Base-by-base conservation (phyloP, 805 yeast species). In the Yarrowia sp. region DNA sequence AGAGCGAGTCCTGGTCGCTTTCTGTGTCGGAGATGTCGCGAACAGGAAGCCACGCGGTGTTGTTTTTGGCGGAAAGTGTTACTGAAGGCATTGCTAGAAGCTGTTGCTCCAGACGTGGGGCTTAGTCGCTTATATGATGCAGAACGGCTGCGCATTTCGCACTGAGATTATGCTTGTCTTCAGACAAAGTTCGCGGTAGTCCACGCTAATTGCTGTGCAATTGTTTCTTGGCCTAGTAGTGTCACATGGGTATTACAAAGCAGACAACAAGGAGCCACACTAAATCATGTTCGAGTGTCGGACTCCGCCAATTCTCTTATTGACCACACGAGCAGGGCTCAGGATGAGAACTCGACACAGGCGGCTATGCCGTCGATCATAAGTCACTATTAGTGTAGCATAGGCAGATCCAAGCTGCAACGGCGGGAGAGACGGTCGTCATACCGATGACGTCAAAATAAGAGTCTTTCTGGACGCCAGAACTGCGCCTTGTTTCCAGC, bases 51-150 rank as follows among this genome's bases (percentile, higher is more conserved):
- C 36, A 47, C 4, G 19, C 27, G 2, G 27, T 47, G 0, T 38
- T 47, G 14, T 31, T 47, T 31, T 47, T 31, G 9, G 55, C 55
- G 7, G 55, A 31, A 2, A 47, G 18, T 8, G 38, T 31, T n/a
- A 47, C 55, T 47, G 55, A 31, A n/a, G 55, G 55, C 55, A 47
- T 47, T 31, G 27, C 14, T 14, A 9, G 16, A 25, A 25, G 8
- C 33, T 12, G 51, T 6, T 32, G 18, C 18, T 5, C 2, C 25
- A 27, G n/a, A 47, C 32, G 29, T 47, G 55, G 55, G 38, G 55
- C 27, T 21, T 21, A 46, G 55, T 29, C 55, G 55, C 55, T 47
- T 47, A 47, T 31, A 47, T 47, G 39, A 47, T 47, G 55, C 55
- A 47, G 38, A 44, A 13, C 36, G 51, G 35, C 51, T 44, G 35